Evolutionary conservation across 257 asterid species (phyloP).

Genomic region (Nicotiana noctiflora): DNA sequence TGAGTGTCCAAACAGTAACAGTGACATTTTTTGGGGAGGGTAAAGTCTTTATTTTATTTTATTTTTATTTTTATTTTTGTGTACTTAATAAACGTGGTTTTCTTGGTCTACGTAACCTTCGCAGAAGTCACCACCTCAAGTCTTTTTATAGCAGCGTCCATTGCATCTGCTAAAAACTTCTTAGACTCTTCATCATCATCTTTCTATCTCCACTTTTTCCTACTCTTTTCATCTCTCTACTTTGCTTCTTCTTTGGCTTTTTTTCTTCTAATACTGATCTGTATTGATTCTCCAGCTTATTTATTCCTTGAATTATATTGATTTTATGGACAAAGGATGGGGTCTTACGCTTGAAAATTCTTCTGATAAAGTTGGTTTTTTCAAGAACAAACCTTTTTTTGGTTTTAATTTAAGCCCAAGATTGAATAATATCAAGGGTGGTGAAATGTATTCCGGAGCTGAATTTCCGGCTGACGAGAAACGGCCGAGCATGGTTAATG

Average conservation of each 20-base stretch:
- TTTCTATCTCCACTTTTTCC: not conserved
- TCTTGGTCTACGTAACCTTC: slow-evolving; percentile 28
- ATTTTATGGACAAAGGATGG: slow-evolving; percentile 86
- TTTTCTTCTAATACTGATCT: not conserved
- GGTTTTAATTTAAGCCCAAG: slow-evolving; percentile 55
- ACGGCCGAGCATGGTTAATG: slow-evolving; percentile 30
- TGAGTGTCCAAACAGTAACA: not conserved
- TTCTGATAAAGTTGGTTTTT: slow-evolving; percentile 31
- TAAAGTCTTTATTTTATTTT: not conserved
- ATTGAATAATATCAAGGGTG: slow-evolving; percentile 21
- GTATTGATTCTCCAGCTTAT: not conserved
- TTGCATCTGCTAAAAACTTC: slow-evolving; percentile 48
- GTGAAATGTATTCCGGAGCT: slow-evolving; percentile 13
- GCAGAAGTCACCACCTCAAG: slow-evolving; percentile 8
- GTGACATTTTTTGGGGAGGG: not conserved
- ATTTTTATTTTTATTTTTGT: not conserved
- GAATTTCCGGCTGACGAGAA: slow-evolving; percentile 21
- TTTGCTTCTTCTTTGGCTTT: not conserved
- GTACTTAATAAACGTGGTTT: not conserved
- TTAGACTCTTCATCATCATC: slow-evolving; percentile 22
- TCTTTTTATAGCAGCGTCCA: slow-evolving; percentile 41
- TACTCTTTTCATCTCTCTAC: not conserved
- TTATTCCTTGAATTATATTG: not conserved
- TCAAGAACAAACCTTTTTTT: slow-evolving; percentile 41
- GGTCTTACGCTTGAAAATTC: slow-evolving; percentile 64